These are phyloP conservation scores for Pseudopyricularia javanii DNA, from an alignment of 2,329 filamentous ascomycete genomes.

Conservation along the genomic window DNA sequence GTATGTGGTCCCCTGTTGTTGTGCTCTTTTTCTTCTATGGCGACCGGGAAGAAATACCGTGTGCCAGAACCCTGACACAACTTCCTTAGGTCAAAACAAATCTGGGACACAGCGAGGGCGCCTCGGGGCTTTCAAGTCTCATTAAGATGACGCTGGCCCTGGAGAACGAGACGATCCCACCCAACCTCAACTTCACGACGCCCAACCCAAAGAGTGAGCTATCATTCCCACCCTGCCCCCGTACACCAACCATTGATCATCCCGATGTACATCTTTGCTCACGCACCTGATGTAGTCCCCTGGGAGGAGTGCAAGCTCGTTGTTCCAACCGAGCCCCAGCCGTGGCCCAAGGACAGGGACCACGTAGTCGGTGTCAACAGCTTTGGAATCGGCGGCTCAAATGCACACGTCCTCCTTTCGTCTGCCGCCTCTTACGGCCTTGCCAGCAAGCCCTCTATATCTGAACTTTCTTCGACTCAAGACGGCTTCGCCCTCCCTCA, in stretches of 20 bases:
- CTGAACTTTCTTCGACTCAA: too few species aligned
- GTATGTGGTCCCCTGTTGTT: too few species aligned
- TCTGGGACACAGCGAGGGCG: conserved; percentile 30
- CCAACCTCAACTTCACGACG: conserved; percentile 21
- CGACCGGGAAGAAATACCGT: too few species aligned
- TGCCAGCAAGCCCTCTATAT: too few species aligned
- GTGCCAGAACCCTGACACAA: too few species aligned
- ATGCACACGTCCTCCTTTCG: conserved; percentile 15
- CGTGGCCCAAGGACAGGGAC: conserved; percentile 16
- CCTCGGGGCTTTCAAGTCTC: conserved; percentile 26
- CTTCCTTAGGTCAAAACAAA: conserved; percentile 22
- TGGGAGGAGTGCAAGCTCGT: conserved; percentile 13
- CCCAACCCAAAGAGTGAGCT: too few species aligned
- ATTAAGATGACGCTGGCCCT: conserved; percentile 29
- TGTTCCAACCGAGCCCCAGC: conserved; percentile 15
- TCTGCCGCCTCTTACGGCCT: background rate
- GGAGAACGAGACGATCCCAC: conserved; percentile 24
- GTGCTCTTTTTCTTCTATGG: too few species aligned
- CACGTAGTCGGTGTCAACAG: conserved; percentile 17
- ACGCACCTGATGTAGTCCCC: conserved; percentile 8
- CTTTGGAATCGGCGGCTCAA: conserved; percentile 23
- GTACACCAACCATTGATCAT: too few species aligned
- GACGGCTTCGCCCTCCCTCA: background rate
- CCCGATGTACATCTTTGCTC: too few species aligned
- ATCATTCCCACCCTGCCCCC: too few species aligned